These are phyloP conservation scores for Pseudozyma thailandica DNA, from an alignment of 1,284 basidiomycete species.

Conservation along the genomic window DNA sequence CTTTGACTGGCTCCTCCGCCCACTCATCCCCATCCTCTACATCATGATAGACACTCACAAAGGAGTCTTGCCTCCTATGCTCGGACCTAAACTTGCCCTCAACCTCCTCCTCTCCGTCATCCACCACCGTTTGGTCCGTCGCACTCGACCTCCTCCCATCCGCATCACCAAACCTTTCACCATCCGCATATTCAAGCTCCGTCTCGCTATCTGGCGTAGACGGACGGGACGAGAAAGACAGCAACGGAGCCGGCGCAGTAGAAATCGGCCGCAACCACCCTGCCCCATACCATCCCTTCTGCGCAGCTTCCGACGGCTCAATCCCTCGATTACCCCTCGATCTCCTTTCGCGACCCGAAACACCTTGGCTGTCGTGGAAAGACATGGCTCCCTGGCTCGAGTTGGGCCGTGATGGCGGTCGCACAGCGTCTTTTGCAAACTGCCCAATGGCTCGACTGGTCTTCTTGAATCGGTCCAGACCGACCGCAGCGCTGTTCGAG, in stretches of 20 bases:
- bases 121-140: conserved; percentile 18
- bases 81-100: not conserved
- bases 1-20: no score
- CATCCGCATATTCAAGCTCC: conserved; percentile 14
- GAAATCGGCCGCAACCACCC: conserved; percentile 44
- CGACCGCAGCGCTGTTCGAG: conserved; percentile 32
- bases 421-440: conserved; percentile 35
- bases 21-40: conserved; percentile 17
- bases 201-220: conserved; percentile 11
- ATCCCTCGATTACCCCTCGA: conserved; percentile 40
- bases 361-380: conserved; percentile 16
- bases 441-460: conserved; percentile 32
- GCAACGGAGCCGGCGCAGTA: conserved; percentile 22
- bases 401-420: conserved; percentile 11
- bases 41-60: conserved; percentile 35
- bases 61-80: conserved; percentile 23
- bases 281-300: conserved; percentile 48
- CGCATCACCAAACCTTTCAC: no score
- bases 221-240: conserved; percentile 7
- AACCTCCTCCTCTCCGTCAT: not conserved
- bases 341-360: conserved; percentile 12
- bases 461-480: conserved; percentile 38
- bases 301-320: conserved; percentile 42
- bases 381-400: conserved; percentile 9
- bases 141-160: conserved; percentile 22